Base-by-base conservation (phyloP, 2,329 filamentous ascomycete genomes). In the Aspergillus hiratsukae region DNA sequence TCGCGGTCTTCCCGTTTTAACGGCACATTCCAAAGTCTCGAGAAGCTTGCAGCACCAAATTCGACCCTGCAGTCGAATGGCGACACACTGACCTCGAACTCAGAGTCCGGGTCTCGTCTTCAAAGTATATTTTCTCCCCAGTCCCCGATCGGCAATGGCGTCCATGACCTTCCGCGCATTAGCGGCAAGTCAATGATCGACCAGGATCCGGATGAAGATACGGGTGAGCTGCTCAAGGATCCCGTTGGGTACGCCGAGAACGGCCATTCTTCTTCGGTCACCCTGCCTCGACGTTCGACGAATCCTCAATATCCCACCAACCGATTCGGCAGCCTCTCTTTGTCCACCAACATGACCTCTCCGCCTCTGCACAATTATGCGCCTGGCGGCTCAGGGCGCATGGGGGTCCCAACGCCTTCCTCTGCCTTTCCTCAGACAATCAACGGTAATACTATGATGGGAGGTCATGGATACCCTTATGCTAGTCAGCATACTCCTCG, bases 191-290 rank as follows among this genome's bases (percentile, higher is more conserved):
- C 81, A 3, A 80, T 87, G 61, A 87, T 87, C 67, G 82, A 83
- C 61, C 82, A 86, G 65, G 83, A 87, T 65, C 79, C 78, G 9
- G 84, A 87, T 56, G 84, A 87, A 56, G 84, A 87, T 62, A 86
- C 84, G 3, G 81, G 81, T 10, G 81, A 83, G 54, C 67, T 87
- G 37, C 77, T 87, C 53, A 84, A 85, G 57, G 84, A 87, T 65
- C 83, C 84, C 1, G 76, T 86, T 55, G 84, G 81, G 9, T 87
- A 85, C 64, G 90, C 89, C 9, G 87, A 92, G 66, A 90, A 86
- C 65, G 87, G 86, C 1, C 78, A 83, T 54, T 75, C 77, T 14
- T 66, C 66, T 45, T 73, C 72, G 51, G 64, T 67, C 43, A 66
- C 65, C 11, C 66, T 66, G 48, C 76, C 81, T 58, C 86, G 90